Evolutionary conservation across 163 green algal species (phyloP).

Genomic region (Chloroidium sp.): DNA sequence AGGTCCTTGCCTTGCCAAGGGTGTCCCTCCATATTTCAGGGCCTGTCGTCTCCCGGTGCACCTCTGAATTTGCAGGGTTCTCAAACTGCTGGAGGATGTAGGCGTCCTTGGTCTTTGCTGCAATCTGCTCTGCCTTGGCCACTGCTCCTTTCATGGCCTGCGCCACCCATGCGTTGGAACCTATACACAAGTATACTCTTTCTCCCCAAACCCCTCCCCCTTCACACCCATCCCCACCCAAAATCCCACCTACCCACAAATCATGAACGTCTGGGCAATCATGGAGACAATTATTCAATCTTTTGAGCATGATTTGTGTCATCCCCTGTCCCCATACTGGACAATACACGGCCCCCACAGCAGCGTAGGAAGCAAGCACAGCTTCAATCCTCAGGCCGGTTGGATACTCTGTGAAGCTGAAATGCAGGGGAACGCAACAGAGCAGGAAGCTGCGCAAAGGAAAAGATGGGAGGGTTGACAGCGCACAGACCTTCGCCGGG

Average conservation of each 20-base stretch:
- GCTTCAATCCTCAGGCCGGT: not conserved
- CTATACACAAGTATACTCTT: too few species aligned
- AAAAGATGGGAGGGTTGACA: not conserved
- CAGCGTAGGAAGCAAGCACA: not conserved
- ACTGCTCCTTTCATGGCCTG: conserved; percentile 69
- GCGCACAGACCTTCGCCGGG: conserved; percentile 47
- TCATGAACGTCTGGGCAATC: too few species aligned
- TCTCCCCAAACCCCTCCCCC: too few species aligned
- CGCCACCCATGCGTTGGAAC: not conserved
- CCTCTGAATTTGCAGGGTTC: conserved; percentile 62
- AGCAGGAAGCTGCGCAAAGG: not conserved
- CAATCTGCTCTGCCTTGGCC: conserved; percentile 69
- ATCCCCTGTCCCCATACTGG: too few species aligned
- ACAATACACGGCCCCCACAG: too few species aligned
- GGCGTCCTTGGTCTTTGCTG: conserved; percentile 41
- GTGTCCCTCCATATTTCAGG: conserved; percentile 71
- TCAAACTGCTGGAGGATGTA: conserved; percentile 85
- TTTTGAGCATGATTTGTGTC: too few species aligned
- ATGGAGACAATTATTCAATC: too few species aligned
- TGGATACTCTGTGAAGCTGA: not conserved
- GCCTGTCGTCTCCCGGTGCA: conserved; percentile 58
- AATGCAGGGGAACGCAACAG: not conserved
- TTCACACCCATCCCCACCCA: too few species aligned
- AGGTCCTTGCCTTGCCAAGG: conserved; percentile 32
- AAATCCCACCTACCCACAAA: too few species aligned